A percentile compares a stretch with the other conserved stretches of the same genome.
Conservation (phyloP, 2,329 filamentous ascomycete genomes). For the Purpureocillium lavendulum region DNA sequence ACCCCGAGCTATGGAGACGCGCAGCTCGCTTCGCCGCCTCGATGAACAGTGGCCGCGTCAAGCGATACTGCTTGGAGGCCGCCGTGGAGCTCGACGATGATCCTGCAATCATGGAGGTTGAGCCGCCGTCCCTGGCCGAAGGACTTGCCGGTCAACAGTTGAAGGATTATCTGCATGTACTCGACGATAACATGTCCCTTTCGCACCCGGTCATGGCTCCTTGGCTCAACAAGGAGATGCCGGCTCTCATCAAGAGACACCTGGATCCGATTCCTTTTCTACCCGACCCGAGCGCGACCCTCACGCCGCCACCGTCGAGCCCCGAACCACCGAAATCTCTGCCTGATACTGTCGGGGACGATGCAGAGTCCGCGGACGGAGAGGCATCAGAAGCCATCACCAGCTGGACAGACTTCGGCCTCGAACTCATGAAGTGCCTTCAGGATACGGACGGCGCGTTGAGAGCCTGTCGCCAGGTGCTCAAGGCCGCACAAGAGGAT, state of each 20-base stretch:
- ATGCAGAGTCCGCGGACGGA: background rate
- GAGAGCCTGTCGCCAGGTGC: conserved; percentile 18
- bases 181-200: conserved; percentile 47
- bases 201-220: conserved; percentile 54
- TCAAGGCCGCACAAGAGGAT: conserved; percentile 17
- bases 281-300: conserved; percentile 38
- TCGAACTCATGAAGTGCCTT: conserved; percentile 22
- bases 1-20: conserved; percentile 58
- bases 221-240: conserved; percentile 44
- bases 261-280: conserved; percentile 56
- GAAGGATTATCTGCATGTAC: conserved; percentile 42
- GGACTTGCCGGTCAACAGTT: conserved; percentile 55
- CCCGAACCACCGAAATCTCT: background rate
- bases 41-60: conserved; percentile 47
- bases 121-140: conserved; percentile 55
- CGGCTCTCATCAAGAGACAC: conserved; percentile 40
- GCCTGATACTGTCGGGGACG: background rate
- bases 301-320: conserved; percentile 22
- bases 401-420: conserved; percentile 25
- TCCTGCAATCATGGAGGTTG: conserved; percentile 51
- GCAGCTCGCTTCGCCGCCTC: conserved; percentile 50
- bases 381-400: conserved; percentile 7
- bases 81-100: conserved; percentile 62
- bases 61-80: conserved; percentile 55
- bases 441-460: conserved; percentile 20